Conservation (phyloP, 2,329 filamentous ascomycete species). For the Didymosphaeria variabile region DNA sequence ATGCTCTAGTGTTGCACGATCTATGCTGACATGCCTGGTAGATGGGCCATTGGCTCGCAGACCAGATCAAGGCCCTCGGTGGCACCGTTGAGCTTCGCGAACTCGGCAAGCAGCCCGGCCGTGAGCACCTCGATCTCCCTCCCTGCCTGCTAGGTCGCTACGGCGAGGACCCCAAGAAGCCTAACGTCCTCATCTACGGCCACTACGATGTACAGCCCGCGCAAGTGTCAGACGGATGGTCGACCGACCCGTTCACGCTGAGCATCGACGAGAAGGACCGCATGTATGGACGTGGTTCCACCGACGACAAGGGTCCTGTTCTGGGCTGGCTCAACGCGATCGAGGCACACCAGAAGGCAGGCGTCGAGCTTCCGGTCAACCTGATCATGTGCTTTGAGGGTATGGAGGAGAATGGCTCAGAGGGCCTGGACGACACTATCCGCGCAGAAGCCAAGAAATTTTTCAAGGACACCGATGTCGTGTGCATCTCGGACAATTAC, state of each 20-base stretch:
- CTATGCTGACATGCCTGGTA: slow-evolving; percentile 34
- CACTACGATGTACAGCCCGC: slow-evolving; percentile 99
- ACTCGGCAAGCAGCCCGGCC: slow-evolving; percentile 90
- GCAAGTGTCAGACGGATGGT: slow-evolving; percentile 92
- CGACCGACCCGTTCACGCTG: slow-evolving; percentile 91
- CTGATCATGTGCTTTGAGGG: slow-evolving; percentile 99
- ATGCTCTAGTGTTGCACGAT: too few relatives aligned
- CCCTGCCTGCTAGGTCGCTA: slow-evolving; percentile 93
- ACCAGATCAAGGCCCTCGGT: slow-evolving; percentile 83
- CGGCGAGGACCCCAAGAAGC: slow-evolving; percentile 89
- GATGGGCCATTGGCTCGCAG: slow-evolving; percentile 92
- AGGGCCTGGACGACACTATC: slow-evolving; percentile 95
- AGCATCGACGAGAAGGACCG: slow-evolving; percentile 87
- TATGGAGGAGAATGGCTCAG: slow-evolving; percentile 99
- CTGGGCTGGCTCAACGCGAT: slow-evolving; percentile 98
- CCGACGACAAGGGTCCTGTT: slow-evolving; percentile 97
- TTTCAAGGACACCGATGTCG: slow-evolving; percentile 94
- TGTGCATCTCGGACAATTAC: slow-evolving; percentile 99
- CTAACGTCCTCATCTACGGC: slow-evolving; percentile 94
- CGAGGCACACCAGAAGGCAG: slow-evolving; percentile 94
- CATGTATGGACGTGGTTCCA: slow-evolving; percentile 96
- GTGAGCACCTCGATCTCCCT: slow-evolving; percentile 88
- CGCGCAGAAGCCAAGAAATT: slow-evolving; percentile 88
- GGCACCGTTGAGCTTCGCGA: slow-evolving; percentile 86
- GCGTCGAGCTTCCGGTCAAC: slow-evolving; percentile 95